These are phyloP conservation scores for Wakefieldia striispora DNA, from an alignment of 768 basidiomycete species.

Conservation along the genomic window DNA sequence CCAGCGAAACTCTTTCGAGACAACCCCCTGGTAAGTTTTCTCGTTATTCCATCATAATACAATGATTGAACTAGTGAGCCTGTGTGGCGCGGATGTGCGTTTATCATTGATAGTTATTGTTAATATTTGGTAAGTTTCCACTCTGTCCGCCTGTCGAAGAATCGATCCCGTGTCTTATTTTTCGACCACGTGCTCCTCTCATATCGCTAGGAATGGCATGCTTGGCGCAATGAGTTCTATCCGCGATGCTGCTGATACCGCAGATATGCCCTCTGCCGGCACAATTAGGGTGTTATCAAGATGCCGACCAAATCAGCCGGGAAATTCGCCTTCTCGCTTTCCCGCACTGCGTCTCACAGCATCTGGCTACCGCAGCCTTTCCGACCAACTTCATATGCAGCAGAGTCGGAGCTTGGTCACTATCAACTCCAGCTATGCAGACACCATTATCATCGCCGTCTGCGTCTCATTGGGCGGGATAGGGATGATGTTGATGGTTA, in stretches of 20 bases:
- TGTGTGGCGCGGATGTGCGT: not conserved
- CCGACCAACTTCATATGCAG: conserved; percentile 7
- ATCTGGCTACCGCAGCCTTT: not conserved
- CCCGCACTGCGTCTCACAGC: not conserved
- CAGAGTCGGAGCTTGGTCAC: not conserved
- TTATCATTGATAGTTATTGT: conserved; percentile 32
- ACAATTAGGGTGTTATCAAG: conserved; percentile 3
- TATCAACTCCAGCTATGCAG: not conserved
- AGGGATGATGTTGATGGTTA: conserved; percentile 11
- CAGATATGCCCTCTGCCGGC: conserved; percentile 1
- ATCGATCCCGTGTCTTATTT: not conserved
- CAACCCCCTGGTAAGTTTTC: conserved; percentile 33
- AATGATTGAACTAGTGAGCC: not conserved
- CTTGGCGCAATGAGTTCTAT: conserved; percentile 22
- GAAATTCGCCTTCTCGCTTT: not conserved
- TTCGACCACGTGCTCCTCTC: not conserved
- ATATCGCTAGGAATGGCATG: conserved; percentile 36
- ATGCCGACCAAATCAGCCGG: conserved; percentile 7
- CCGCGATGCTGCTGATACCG: not conserved
- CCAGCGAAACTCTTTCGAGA: conserved; percentile 37
- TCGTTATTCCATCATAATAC: not conserved
- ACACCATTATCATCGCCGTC: conserved; percentile 17
- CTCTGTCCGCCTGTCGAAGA: not conserved
- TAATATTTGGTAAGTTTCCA: conserved; percentile 41
- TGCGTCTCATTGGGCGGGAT: conserved; percentile 21